Evolutionary conservation across 2,329 filamentous ascomycete species (phyloP), one percentile per base, ranked within the genome.

Genomic region (Cladosporium sp.): DNA sequence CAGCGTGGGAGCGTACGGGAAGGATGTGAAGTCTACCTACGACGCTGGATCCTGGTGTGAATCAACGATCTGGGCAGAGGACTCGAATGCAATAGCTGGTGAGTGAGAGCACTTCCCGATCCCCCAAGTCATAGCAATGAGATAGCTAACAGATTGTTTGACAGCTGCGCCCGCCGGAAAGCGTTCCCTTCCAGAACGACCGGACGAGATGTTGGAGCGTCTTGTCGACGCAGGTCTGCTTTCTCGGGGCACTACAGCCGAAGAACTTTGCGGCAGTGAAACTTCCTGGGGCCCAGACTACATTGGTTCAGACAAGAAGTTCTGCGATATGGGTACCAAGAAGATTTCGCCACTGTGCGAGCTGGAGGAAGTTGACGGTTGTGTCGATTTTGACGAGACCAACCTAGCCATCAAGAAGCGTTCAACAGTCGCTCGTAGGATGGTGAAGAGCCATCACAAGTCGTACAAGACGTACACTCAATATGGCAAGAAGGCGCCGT

Each of bases 211-310:
- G 30, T 15, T 19, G 15, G 47, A 51, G 8, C 17, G 36, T 7
- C 47, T 51, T 8, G 34, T 51, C 30, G 30, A 34, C 11, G 30
- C 30, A 9, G 30, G 30, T 12, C 30, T 34, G 30, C 36, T 51
- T n/a, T 51, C 47, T 15, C 19, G 19, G 12, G 34, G 17, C 11
- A 51, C 47, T 15, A 51, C 49, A 6, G 49, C 52, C 22, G 40
- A 42, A 8, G 38, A 57, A 11, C 28, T 57, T 8, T 57, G 54
- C 17, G 15, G 9, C 28, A 20, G 15, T 22, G 34, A 42, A 15
- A 57, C 39, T 6, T 57, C 54, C 7, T 57, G 42, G 34, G 54
- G 42, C 19, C 54, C 54, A 34, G 54, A 57, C 54, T 57, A 34
- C 25, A 37, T 57, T 15, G 54, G 42, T 4, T 34, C 42, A 14